phyloP scores from a whole-genome alignment of 2,329 filamentous ascomycete species.

The Colletotrichum euphorbiae region DNA sequence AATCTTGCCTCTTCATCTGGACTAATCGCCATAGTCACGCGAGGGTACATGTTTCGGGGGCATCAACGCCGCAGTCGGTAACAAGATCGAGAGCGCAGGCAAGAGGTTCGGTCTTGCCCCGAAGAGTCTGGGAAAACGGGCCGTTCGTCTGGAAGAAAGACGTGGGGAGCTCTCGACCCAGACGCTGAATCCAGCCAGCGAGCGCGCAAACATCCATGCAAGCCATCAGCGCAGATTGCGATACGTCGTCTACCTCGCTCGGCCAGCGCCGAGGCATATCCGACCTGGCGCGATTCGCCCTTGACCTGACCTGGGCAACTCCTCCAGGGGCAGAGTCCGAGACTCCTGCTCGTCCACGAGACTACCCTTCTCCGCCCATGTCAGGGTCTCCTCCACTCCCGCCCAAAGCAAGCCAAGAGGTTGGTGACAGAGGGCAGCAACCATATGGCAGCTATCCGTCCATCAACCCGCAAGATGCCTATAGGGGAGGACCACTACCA shows the following conservation, averaged over 20 bases:
- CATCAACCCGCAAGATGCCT: conserved; percentile 61
- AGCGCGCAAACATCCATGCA: conserved; percentile 63
- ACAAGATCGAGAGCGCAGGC: conserved; percentile 1
- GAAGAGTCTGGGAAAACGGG: conserved; percentile 32
- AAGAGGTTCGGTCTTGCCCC: neutral
- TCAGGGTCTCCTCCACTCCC: conserved; percentile 74
- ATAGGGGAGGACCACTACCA: conserved; percentile 51
- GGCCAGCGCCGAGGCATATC: conserved; percentile 69
- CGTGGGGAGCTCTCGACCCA: conserved; percentile 34
- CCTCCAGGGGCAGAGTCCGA: conserved; percentile 62
- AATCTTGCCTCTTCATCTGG: too few species aligned
- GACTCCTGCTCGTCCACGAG: conserved; percentile 65
- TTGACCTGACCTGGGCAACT: conserved; percentile 65
- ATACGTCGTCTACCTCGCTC: conserved; percentile 60
- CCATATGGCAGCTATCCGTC: conserved; percentile 56
- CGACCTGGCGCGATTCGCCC: conserved; percentile 65
- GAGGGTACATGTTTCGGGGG: neutral
- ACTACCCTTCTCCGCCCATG: conserved; percentile 80
- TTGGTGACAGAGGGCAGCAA: conserved; percentile 66
- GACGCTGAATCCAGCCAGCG: conserved; percentile 40
- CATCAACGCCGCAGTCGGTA: neutral
- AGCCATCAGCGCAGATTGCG: conserved; percentile 58
- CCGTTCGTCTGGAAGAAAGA: conserved; percentile 32
- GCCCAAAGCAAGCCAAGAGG: conserved; percentile 68
- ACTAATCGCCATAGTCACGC: neutral